Evolutionary conservation across 371 early-diverging fungal genomes (phyloP).

Genomic region (Blakeslea trispora): DNA sequence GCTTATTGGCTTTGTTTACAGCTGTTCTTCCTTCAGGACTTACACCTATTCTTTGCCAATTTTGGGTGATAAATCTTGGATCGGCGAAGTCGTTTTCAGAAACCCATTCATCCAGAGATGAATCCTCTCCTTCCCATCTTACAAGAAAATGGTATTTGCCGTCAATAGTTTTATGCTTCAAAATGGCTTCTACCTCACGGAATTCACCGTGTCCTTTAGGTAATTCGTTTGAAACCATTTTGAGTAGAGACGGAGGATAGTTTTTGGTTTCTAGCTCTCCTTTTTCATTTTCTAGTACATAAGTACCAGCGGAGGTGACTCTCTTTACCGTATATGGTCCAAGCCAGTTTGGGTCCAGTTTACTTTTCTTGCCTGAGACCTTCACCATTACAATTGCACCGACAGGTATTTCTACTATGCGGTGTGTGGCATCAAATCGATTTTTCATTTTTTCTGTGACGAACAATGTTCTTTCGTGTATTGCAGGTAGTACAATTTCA

Average conservation of each 20-base stretch:
- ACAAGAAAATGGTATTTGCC: slow-evolving; percentile 6
- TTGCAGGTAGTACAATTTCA: slow-evolving; percentile 3
- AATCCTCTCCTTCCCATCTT: slow-evolving; percentile 11
- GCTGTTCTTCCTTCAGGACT: too few species aligned
- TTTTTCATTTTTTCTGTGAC: background rate
- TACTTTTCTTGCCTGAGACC: background rate
- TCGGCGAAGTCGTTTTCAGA: slow-evolving; percentile 11
- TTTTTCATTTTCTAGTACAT: background rate
- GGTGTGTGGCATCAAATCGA: background rate
- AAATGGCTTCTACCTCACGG: slow-evolving; percentile 6
- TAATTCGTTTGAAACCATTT: slow-evolving; percentile 17
- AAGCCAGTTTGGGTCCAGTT: background rate
- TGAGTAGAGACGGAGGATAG: background rate
- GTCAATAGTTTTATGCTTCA: background rate
- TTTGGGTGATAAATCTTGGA: background rate
- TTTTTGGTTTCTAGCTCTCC: background rate
- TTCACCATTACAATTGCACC: slow-evolving; percentile 3
- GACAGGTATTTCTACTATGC: background rate
- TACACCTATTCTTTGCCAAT: slow-evolving; percentile 1
- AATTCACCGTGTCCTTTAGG: slow-evolving; percentile 5
- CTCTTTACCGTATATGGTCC: background rate
- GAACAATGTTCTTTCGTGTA: background rate
- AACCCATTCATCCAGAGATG: slow-evolving; percentile 9
- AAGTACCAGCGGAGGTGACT: background rate
- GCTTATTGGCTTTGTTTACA: too few species aligned